Conservation (phyloP, 2,329 filamentous ascomycete species). For the Microsporum canis region DNA sequence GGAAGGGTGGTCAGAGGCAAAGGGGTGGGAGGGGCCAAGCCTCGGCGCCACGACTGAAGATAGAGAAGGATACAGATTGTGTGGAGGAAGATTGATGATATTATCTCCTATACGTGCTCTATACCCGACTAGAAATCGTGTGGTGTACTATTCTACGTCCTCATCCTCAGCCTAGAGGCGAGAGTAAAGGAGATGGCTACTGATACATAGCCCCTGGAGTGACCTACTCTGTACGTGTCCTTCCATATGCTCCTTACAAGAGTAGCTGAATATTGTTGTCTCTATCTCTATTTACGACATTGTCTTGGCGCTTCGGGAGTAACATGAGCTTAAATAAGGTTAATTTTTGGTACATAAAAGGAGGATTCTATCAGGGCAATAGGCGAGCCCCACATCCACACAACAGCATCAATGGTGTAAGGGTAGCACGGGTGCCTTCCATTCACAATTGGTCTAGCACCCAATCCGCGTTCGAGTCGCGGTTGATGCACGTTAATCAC, state of each 20-base stretch:
- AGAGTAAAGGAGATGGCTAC: neutral
- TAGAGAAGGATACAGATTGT: slow-evolving; percentile 8
- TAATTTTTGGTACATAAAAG: neutral
- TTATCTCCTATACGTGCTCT: neutral
- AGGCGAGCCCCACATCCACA: neutral
- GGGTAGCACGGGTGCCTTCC: neutral
- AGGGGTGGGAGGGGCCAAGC: slow-evolving; percentile 17
- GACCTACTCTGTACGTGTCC: neutral
- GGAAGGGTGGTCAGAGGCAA: slow-evolving; percentile 19
- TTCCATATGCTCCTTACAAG: neutral
- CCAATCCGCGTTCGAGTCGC: neutral
- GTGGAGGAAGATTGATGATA: slow-evolving; percentile 2
- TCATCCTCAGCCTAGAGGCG: neutral
- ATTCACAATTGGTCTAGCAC: neutral
- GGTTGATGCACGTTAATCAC: neutral
- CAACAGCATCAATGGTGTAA: neutral
- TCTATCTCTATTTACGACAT: neutral
- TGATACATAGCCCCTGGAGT: neutral
- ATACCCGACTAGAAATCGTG: no score
- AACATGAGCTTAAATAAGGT: neutral
- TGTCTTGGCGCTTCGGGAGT: neutral
- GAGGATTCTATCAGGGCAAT: neutral
- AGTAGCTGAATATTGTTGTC: no score
- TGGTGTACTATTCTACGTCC: no score
- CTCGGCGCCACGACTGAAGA: slow-evolving; percentile 4